phyloP scores from a whole-genome alignment of 352 stramenopile species.

The Labyrinthula sp. region DNA sequence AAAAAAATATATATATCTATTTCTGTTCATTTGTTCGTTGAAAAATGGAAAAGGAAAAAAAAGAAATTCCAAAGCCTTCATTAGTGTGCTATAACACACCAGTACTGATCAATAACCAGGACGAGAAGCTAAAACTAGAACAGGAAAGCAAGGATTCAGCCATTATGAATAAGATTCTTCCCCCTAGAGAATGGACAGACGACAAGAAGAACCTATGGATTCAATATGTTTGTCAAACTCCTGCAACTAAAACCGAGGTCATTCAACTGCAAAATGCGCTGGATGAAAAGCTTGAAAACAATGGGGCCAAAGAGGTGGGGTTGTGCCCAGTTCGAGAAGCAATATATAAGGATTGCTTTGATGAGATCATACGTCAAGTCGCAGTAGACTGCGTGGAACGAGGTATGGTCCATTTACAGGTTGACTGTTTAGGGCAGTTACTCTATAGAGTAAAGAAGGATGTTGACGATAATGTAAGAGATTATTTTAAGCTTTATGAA shows the following conservation, averaged over 20 bases:
- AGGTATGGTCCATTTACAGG: slow-evolving; percentile 56
- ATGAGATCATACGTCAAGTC: slow-evolving; percentile 69
- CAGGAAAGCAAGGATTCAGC: no score
- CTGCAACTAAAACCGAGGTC: slow-evolving; percentile 64
- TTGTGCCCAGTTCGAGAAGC: slow-evolving; percentile 71
- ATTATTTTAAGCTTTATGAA: slow-evolving; percentile 76
- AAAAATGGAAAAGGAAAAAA: no score
- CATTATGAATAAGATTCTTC: no score
- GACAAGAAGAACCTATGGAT: slow-evolving; percentile 69
- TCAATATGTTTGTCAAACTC: slow-evolving; percentile 69
- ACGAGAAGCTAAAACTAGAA: no score
- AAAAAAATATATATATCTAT: no score
- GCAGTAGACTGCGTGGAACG: slow-evolving; percentile 72
- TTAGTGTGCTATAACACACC: no score
- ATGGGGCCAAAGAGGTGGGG: slow-evolving; percentile 64
- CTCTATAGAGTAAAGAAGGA: no score
- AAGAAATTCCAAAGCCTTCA: no score
- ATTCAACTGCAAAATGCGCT: slow-evolving; percentile 64
- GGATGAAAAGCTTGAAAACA: slow-evolving; percentile 62
- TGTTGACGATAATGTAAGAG: no score
- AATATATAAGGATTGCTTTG: slow-evolving; percentile 71
- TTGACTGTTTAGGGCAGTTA: no score
- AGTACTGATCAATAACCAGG: no score
- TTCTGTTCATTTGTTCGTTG: no score
- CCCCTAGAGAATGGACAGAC: slow-evolving; percentile 48